phyloP scores from a whole-genome alignment of 495 filamentous ascomycete genomes.

The Penicillium soppii region DNA sequence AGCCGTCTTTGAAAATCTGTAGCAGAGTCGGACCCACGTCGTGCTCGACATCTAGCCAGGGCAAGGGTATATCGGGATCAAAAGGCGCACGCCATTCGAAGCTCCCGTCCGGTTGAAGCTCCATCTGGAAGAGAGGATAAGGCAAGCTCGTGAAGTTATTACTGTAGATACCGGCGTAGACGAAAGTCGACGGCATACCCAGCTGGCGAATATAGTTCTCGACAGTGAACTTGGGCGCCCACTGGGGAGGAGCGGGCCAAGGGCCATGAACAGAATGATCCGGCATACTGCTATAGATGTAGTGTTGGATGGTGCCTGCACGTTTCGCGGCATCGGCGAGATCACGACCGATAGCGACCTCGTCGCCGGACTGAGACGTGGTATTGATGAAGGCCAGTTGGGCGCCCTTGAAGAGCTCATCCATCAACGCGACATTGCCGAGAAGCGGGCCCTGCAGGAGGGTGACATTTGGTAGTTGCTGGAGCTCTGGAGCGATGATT shows the following conservation, averaged over 20 bases:
- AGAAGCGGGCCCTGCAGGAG: slow-evolving; percentile 81
- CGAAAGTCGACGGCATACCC: slow-evolving; percentile 81
- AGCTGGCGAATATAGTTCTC: slow-evolving; percentile 88
- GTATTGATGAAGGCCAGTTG: slow-evolving; percentile 97
- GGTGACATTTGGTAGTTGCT: slow-evolving; percentile 76
- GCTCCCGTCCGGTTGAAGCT: slow-evolving; percentile 74
- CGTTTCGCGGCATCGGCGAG: slow-evolving; percentile 87
- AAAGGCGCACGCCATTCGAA: slow-evolving; percentile 96
- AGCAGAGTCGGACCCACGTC: slow-evolving; percentile 93
- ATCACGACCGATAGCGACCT: slow-evolving; percentile 80
- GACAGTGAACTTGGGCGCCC: slow-evolving; percentile 86
- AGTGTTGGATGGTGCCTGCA: slow-evolving; percentile 76
- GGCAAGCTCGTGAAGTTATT: slow-evolving; percentile 96
- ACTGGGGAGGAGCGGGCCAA: slow-evolving; percentile 84
- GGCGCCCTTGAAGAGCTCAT: slow-evolving; percentile 75
- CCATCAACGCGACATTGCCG: slow-evolving; percentile 64
- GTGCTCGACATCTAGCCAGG: slow-evolving; percentile 98
- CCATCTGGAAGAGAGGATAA: slow-evolving; percentile 94
- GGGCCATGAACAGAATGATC: slow-evolving; percentile 78
- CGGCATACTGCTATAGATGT: slow-evolving; percentile 95
- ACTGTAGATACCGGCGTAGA: slow-evolving; percentile 97
- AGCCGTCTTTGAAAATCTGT: slow-evolving; percentile 93
- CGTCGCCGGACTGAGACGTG: slow-evolving; percentile 89
- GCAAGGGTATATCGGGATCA: slow-evolving; percentile 79
- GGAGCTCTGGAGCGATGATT: slow-evolving; percentile 79